These are phyloP conservation scores for Hirsutella thompsonii DNA, from an alignment of 2,329 filamentous ascomycete species.

Conservation along the genomic window DNA sequence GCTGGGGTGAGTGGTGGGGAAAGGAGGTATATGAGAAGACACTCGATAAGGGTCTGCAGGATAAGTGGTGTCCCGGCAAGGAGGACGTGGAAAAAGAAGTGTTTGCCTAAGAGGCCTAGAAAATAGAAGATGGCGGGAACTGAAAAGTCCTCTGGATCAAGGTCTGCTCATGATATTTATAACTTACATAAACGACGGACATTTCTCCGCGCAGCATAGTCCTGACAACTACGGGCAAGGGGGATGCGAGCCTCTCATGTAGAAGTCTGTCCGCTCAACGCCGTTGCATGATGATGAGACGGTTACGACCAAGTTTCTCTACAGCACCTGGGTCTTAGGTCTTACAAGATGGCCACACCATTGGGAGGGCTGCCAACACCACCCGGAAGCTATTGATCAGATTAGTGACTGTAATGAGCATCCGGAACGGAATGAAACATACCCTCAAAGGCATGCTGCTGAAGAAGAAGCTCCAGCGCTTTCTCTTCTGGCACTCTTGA, in stretches of 20 bases:
- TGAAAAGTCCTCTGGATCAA: no score
- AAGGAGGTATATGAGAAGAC: constrained; percentile 26
- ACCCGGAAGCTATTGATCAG: constrained; percentile 13
- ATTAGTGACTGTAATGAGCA: no score
- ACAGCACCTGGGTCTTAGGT: background rate
- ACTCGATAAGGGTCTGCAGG: constrained; percentile 33
- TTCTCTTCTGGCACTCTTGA: constrained; percentile 16
- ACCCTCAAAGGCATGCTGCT: constrained; percentile 22
- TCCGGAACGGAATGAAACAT: no score
- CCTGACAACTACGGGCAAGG: no score
- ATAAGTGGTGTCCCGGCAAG: constrained; percentile 35
- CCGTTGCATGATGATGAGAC: no score
- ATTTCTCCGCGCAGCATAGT: no score
- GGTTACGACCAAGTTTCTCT: no score
- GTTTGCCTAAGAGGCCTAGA: constrained; percentile 4
- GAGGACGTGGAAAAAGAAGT: constrained; percentile 34
- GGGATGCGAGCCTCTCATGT: no score
- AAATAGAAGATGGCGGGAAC: no score
- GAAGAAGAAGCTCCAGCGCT: constrained; percentile 27
- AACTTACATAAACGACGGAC: no score
- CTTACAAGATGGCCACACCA: constrained; percentile 23
- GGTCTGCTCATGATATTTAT: no score
- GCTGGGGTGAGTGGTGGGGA: constrained; percentile 44
- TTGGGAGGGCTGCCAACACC: constrained; percentile 25
- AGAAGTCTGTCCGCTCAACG: no score